Percentiles rank a stretch among this genome's conserved stretches.
phyloP scores from a whole-genome alignment of 306 rosid species.

The Quercus robur region DNA sequence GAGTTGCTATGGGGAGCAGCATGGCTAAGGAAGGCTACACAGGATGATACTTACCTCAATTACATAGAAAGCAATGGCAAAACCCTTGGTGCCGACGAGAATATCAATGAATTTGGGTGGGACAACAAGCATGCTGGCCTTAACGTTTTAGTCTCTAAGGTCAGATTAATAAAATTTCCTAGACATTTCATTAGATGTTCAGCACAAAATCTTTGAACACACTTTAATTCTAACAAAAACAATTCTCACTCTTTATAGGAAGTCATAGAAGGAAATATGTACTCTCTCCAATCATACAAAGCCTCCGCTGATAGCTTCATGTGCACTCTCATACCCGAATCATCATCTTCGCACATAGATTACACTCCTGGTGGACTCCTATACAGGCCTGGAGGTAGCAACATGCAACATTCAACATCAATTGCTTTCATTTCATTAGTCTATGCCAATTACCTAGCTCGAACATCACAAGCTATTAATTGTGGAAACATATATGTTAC shows the following conservation, averaged over 20 bases:
- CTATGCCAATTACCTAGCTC: constrained; percentile 65
- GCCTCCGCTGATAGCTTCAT: constrained; percentile 83
- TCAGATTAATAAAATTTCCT: constrained; percentile 1
- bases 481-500: constrained; percentile 65
- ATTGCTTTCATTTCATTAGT: constrained; percentile 75
- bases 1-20: constrained; percentile 97
- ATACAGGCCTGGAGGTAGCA: constrained; percentile 93
- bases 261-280: constrained; percentile 65
- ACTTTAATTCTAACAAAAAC: too few relatives aligned
- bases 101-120: constrained; percentile 91
- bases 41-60: constrained; percentile 46
- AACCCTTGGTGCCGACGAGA: constrained; percentile 88
- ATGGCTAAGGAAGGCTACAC: constrained; percentile 88
- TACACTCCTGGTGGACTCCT: constrained; percentile 88
- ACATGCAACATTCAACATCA: constrained; percentile 78
- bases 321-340: constrained; percentile 74
- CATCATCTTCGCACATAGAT: constrained; percentile 69
- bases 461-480: constrained; percentile 53
- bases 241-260: constrained; percentile 39
- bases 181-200: not conserved
- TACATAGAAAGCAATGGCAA: constrained; percentile 75
- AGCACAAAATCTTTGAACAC: not conserved
- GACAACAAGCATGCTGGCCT: constrained; percentile 97
- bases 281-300: constrained; percentile 64
- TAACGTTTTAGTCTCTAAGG: constrained; percentile 90